Percentiles rank a stretch among this genome's conserved stretches.
Evolutionary conservation across 306 rosid species (phyloP).

Genomic region (Fragaria nilgerrensis): DNA sequence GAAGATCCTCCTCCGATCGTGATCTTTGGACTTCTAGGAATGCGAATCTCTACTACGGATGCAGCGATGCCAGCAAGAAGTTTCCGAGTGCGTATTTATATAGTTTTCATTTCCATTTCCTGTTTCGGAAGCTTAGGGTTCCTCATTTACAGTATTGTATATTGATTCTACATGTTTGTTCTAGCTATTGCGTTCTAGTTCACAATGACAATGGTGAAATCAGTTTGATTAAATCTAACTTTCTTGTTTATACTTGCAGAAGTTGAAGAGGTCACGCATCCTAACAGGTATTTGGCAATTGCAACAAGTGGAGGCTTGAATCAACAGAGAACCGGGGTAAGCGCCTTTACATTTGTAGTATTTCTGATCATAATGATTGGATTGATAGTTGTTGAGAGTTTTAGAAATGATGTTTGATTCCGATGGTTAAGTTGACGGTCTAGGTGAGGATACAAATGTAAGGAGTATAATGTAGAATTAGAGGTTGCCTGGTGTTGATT

Average conservation of each 20-base stretch:
- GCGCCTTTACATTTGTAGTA: conserved; percentile 17
- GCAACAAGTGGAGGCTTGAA: conserved; percentile 99
- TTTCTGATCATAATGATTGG: neutral
- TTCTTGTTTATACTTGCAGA: conserved; percentile 40
- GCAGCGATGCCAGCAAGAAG: conserved; percentile 75
- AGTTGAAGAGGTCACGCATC: conserved; percentile 48
- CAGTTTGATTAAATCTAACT: conserved; percentile 15
- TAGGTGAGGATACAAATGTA: neutral
- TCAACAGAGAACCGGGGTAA: conserved; percentile 99
- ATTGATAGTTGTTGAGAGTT: neutral
- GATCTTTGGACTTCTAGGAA: conserved; percentile 76
- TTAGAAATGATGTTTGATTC: neutral
- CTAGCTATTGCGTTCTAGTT: neutral
- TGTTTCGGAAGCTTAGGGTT: conserved; percentile 9
- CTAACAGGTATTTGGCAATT: conserved; percentile 72
- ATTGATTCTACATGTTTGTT: neutral
- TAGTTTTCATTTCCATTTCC: conserved; percentile 18
- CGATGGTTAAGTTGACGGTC: neutral
- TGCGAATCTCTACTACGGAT: conserved; percentile 66
- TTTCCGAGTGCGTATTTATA: conserved; percentile 61
- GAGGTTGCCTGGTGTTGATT: neutral
- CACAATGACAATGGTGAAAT: neutral
- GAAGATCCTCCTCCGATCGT: conserved; percentile 57
- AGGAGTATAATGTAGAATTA: neutral
- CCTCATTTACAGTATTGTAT: neutral